phyloP scores from a whole-genome alignment of 768 basidiomycete species.

The Porphyrellus cyaneotinctus region DNA sequence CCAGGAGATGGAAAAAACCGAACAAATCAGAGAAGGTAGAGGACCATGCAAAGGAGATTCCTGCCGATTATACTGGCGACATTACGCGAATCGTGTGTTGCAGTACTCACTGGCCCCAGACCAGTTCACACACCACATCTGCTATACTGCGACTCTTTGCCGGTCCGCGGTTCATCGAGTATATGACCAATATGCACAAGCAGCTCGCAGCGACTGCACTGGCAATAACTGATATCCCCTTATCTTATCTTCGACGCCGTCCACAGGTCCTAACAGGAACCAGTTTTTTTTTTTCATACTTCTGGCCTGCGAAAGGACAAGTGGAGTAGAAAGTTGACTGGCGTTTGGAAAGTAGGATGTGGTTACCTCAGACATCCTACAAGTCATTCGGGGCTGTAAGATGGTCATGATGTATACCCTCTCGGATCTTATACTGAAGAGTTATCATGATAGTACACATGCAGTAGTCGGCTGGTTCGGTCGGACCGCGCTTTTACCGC shows the following conservation, averaged over 20 bases:
- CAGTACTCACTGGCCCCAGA: slow-evolving; percentile 82
- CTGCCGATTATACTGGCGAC: slow-evolving; percentile 70
- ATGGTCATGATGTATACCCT: no score
- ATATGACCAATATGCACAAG: slow-evolving; percentile 56
- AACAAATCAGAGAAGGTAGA: slow-evolving; percentile 33
- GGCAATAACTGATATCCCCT: slow-evolving; percentile 41
- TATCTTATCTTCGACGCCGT: slow-evolving; percentile 60
- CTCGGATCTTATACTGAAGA: no score
- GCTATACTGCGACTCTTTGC: slow-evolving; percentile 77
- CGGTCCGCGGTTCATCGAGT: slow-evolving; percentile 69
- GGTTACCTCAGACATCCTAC: slow-evolving; percentile 17
- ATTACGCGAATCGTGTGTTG: slow-evolving; percentile 81
- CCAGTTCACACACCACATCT: slow-evolving; percentile 62
- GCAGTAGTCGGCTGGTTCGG: no score
- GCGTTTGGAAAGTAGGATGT: slow-evolving; percentile 32
- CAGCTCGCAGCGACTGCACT: slow-evolving; percentile 55
- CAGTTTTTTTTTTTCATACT: no score
- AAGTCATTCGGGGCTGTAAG: slow-evolving; percentile 5
- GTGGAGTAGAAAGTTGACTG: slow-evolving; percentile 74
- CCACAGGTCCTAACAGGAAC: slow-evolving; percentile 49
- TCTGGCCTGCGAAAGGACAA: slow-evolving; percentile 54
- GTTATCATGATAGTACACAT: no score
- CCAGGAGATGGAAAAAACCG: slow-evolving; percentile 52
- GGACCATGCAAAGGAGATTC: slow-evolving; percentile 52
- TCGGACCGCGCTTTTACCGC: no score